phyloP scores from a whole-genome alignment of 2,329 filamentous ascomycete genomes.

The Aspergillus versicolor region DNA sequence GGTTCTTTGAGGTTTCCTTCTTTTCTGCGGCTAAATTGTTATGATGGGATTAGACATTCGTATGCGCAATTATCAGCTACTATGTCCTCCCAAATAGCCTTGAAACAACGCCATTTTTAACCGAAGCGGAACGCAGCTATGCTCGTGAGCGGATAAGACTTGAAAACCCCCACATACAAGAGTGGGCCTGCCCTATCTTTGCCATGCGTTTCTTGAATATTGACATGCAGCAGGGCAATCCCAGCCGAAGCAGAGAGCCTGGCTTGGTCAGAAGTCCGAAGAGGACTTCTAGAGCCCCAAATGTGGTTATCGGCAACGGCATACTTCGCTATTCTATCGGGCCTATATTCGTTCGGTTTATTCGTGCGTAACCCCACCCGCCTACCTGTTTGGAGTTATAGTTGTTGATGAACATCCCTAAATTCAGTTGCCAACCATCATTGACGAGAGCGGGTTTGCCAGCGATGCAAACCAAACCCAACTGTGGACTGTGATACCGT shows the following conservation, averaged over 20 bases:
- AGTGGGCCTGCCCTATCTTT: conserved; percentile 19
- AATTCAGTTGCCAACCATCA: conserved; percentile 61
- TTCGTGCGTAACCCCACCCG: conserved; percentile 49
- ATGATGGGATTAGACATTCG: conserved; percentile 48
- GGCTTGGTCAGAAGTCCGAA: conserved; percentile 60
- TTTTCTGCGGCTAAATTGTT: neutral
- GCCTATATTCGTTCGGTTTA: conserved; percentile 63
- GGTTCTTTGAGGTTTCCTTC: neutral
- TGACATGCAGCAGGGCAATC: conserved; percentile 15
- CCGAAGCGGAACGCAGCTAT: conserved; percentile 51
- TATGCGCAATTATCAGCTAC: conserved; percentile 53
- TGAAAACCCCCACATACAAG: conserved; percentile 31
- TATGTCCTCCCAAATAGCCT: conserved; percentile 58
- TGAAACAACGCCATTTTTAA: conserved; percentile 55
- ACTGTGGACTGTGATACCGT: conserved; percentile 64
- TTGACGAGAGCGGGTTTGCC: conserved; percentile 56
- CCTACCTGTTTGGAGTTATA: too few species aligned
- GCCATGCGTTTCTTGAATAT: neutral
- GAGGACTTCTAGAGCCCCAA: conserved; percentile 61
- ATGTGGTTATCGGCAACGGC: conserved; percentile 64
- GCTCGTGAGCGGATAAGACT: conserved; percentile 48
- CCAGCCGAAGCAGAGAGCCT: conserved; percentile 48
- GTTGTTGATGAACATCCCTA: neutral
- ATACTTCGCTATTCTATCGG: conserved; percentile 59
- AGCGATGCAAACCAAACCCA: conserved; percentile 58